These are phyloP conservation scores for Xylariaceae sp. DNA, from an alignment of 2,329 filamentous ascomycete species.

Conservation along the genomic window DNA sequence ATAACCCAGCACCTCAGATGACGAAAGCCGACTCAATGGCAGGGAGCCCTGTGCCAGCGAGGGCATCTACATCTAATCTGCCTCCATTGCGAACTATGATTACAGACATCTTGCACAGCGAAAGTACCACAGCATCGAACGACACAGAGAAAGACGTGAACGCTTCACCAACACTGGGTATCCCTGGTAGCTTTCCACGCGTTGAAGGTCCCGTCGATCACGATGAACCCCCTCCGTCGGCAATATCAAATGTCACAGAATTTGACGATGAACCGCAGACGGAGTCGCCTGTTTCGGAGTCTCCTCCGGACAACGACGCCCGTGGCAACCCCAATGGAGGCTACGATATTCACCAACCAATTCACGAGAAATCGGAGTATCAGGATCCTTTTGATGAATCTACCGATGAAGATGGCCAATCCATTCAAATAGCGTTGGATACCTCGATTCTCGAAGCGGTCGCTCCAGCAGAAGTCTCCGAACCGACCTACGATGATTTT, in stretches of 20 bases:
- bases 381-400: conserved; percentile 47
- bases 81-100: conserved; percentile 21
- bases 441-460: conserved; percentile 26
- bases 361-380: conserved; percentile 39
- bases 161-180: conserved; percentile 62
- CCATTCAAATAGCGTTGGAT: conserved; percentile 40
- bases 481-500: conserved; percentile 25
- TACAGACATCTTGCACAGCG: conserved; percentile 19
- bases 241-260: conserved; percentile 59
- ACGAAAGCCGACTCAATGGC: conserved; percentile 7
- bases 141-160: conserved; percentile 19
- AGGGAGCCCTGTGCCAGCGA: conserved; percentile 16
- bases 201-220: conserved; percentile 35
- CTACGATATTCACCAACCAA: conserved; percentile 22
- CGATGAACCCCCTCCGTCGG: conserved; percentile 51
- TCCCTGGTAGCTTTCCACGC: conserved; percentile 57
- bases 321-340: conserved; percentile 9
- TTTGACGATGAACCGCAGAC: conserved; percentile 70
- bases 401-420: conserved; percentile 34
- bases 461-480: conserved; percentile 25
- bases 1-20: conserved; percentile 8
- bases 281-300: conserved; percentile 41
- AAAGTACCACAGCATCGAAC: conserved; percentile 7
- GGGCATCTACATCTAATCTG: conserved; percentile 18
- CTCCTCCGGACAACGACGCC: conserved; percentile 22